phyloP scores from a whole-genome alignment of 2,329 filamentous ascomycete species.

The Neonectria faginata region DNA sequence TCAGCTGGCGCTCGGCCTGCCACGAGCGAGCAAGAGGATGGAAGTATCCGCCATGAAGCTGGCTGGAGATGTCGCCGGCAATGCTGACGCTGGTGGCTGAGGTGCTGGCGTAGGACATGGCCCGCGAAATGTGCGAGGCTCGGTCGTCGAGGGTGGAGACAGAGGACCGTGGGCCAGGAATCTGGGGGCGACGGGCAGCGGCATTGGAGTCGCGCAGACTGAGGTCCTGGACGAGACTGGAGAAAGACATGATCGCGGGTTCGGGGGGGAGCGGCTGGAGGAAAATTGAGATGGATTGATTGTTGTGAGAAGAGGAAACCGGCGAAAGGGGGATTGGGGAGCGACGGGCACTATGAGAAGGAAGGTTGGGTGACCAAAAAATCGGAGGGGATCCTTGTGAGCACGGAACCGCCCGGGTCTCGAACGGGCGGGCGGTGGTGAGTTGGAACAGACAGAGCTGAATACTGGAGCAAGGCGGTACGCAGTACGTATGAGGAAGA shows the following conservation, averaged over 20 bases:
- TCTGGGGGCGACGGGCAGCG: constrained; percentile 58
- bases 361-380: constrained; percentile 40
- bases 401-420: constrained; percentile 38
- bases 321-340: constrained; percentile 21
- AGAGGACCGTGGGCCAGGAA: constrained; percentile 57
- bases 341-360: constrained; percentile 30
- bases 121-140: constrained; percentile 70
- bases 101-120: constrained; percentile 75
- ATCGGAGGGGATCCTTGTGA: constrained; percentile 30
- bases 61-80: constrained; percentile 81
- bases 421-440: constrained; percentile 8
- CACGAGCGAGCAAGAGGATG: constrained; percentile 83
- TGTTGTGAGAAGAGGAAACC: constrained; percentile 20
- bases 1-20: constrained; percentile 87
- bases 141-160: constrained; percentile 70
- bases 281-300: constrained; percentile 19
- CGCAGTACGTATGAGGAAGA: not conserved
- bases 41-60: constrained; percentile 85
- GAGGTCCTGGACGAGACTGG: constrained; percentile 74
- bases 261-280: constrained; percentile 21
- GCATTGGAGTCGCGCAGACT: constrained; percentile 67
- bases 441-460: not conserved
- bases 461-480: constrained; percentile 4
- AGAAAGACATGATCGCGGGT: constrained; percentile 69
- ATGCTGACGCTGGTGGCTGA: constrained; percentile 77